Base-by-base conservation (phyloP, 139 green algal genomes). In the Zygnema circumcarinatum region DNA sequence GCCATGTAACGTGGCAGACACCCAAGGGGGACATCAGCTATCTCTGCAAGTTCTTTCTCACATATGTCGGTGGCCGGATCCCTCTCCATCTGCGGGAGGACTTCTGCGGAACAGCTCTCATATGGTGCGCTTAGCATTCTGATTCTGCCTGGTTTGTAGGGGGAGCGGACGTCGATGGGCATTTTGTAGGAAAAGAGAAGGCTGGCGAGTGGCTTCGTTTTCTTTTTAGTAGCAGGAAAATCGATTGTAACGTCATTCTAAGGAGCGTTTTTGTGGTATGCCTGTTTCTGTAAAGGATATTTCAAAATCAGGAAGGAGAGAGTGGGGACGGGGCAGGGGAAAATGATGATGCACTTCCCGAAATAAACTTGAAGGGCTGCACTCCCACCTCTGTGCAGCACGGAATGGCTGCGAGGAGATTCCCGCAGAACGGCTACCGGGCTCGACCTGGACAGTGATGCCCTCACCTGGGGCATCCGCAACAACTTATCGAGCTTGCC, bases 1-100 rank as follows among this genome's bases (percentile, higher is more conserved):
- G 33, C 39, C 75, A 11, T 11, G 52, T 83, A n/a, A 76, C 22
- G 54, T 32, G 21, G 68, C 76, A 90, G 86, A 40, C 38, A 1
- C 86, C 86, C 0, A 67, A 69, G 36, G 86, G 86, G 3, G 86
- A 90, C 35, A 90, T 90, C 78, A 90, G 86, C 78, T 90, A 90
- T 72, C 76, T 90, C 68, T 22, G 68, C 3, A 87, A 87, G 86
- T 90, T 90, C 35, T 90, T 90, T 53, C 78, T 90, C 20, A 87
- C 35, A 31, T 90, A 90, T 38, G 86, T 90, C 25, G 86, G 86
- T 29, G 86, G 86, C 31, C 35, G 86, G 1, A 47, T 87, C 2
- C 86, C 86, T 1, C 54, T 87, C 38, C 62, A 81, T 47, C 52
- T 90, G 0, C 86, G 81, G 21, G 86, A 90, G 62, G 86, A 90